These are phyloP conservation scores for Cystobasidium tubakii DNA, from an alignment of 768 basidiomycete species.

Conservation along the genomic window DNA sequence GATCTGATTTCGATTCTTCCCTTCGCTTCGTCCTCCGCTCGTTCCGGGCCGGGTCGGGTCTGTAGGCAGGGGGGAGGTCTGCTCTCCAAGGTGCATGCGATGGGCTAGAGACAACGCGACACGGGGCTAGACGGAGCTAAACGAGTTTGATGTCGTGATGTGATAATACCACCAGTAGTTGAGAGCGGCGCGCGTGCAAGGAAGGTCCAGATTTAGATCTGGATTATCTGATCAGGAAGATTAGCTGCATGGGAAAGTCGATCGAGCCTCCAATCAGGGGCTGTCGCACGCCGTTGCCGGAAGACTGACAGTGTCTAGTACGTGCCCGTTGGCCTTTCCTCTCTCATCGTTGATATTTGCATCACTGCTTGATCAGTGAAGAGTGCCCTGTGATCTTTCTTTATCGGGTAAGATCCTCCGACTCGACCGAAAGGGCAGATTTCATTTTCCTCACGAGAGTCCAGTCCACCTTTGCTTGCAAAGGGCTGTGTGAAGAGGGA, in stretches of 20 bases:
- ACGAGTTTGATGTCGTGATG: too few relatives aligned
- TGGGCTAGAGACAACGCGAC: background rate
- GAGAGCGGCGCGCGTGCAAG: too few relatives aligned
- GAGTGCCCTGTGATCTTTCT: background rate
- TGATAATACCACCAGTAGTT: too few relatives aligned
- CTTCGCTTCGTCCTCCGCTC: background rate
- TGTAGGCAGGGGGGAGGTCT: background rate
- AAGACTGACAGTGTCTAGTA: too few relatives aligned
- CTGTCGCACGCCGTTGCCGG: too few relatives aligned
- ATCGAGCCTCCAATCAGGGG: background rate
- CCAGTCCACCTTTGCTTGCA: too few relatives aligned
- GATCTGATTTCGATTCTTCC: conserved; percentile 5
- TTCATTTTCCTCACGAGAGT: background rate
- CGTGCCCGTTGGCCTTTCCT: background rate
- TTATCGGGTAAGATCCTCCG: background rate
- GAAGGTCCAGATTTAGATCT: background rate
- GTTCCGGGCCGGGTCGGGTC: too few relatives aligned
- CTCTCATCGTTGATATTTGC: too few relatives aligned
- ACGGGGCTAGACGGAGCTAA: too few relatives aligned
- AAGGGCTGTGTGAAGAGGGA: too few relatives aligned
- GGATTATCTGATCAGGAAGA: background rate
- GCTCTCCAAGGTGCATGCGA: background rate
- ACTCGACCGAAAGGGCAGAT: background rate
- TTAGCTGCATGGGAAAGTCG: background rate
- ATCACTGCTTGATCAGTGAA: background rate